Percentiles rank a stretch among this genome's conserved stretches.
phyloP scores from a whole-genome alignment of 805 yeast species.

The Lipomyces anomalus region DNA sequence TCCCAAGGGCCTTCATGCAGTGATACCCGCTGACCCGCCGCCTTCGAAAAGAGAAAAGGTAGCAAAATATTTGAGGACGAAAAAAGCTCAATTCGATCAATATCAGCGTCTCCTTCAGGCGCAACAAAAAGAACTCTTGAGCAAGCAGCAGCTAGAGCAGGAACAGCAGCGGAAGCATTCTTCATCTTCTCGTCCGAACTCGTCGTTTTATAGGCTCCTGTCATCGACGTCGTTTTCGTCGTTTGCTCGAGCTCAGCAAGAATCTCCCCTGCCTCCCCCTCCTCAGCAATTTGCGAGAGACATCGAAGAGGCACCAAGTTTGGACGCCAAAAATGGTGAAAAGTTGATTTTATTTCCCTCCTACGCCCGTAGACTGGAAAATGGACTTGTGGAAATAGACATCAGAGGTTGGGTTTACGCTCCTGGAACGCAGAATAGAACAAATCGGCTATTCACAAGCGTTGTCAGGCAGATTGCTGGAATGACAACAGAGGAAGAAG shows the following conservation, averaged over 20 bases:
- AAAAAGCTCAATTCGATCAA: conserved; percentile 22
- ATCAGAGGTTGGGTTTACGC: conserved; percentile 67
- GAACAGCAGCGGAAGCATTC: neutral
- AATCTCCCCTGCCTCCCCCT: conserved; percentile 2
- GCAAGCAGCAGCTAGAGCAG: conserved; percentile 7
- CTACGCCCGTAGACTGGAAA: conserved; percentile 39
- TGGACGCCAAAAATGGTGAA: conserved; percentile 41
- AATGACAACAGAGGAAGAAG: conserved; percentile 6
- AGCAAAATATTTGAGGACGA: conserved; percentile 16
- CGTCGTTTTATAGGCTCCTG: conserved; percentile 12
- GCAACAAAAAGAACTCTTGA: conserved; percentile 16
- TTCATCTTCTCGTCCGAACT: neutral
- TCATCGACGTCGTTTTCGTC: conserved; percentile 24
- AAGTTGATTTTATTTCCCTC: conserved; percentile 56
- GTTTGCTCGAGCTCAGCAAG: conserved; percentile 17
- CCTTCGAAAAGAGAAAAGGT: conserved; percentile 24
- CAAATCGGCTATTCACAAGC: conserved; percentile 61
- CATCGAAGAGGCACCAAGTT: conserved; percentile 1
- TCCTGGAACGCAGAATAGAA: conserved; percentile 66
- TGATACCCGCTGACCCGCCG: conserved; percentile 23
- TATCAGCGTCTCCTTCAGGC: conserved; percentile 18
- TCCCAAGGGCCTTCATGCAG: conserved; percentile 22
- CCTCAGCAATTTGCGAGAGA: conserved; percentile 1
- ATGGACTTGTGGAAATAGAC: conserved; percentile 45
- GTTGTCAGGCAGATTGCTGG: conserved; percentile 64